Base-by-base conservation (phyloP, 2,329 filamentous ascomycete species). In the Penicillium paneum region DNA sequence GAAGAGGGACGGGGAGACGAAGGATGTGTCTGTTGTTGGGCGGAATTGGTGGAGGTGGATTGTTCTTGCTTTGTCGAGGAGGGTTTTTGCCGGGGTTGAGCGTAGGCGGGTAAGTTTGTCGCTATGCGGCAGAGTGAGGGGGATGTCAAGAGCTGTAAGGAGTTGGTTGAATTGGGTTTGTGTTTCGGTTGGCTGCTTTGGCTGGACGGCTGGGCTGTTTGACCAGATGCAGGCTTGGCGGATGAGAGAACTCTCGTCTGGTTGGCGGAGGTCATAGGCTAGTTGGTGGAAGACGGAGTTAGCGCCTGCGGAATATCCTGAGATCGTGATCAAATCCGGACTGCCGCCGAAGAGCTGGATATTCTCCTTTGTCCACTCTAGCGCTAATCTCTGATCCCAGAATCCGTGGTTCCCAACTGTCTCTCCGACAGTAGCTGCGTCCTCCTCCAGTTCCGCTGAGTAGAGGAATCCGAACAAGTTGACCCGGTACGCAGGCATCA, bases 261-360 rank as follows among this genome's bases (percentile, higher is more conserved):
- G 74, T 17, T 79, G 73, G 49, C 75, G 76, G 8, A 84, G 71
- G 60, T 85, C 82, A 58, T 83, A 80, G 10, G 80, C 76, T 2
- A 84, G 67, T 65, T 84, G 82, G 51, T 84, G 77, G 61, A 83
- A 84, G 2, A 78, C 75, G 2, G 79, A 81, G 61, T 84, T 80
- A 3, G 80, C 74, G 1, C 82, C 75, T 1, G 82, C 82, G 4
- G 80, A 83, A 60, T 84, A 84, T 2, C 82, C 81, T 2, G 70
- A 77, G 19, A 83, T 71, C 0, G 81, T 83, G 50, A 83, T 80
- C 50, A 81, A 79, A 2, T 67, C 65, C 0, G 72, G 63, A 62
- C 83, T 71, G 3, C 81, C 81, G 0, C 78, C 78, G 55, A 83
- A 82, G n/a, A 76, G 73, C 32, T 62, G 68, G 49, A 81, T 76